Evolutionary conservation across 495 filamentous ascomycete species (phyloP).

Genomic region (Aspergillus bertholletiae): DNA sequence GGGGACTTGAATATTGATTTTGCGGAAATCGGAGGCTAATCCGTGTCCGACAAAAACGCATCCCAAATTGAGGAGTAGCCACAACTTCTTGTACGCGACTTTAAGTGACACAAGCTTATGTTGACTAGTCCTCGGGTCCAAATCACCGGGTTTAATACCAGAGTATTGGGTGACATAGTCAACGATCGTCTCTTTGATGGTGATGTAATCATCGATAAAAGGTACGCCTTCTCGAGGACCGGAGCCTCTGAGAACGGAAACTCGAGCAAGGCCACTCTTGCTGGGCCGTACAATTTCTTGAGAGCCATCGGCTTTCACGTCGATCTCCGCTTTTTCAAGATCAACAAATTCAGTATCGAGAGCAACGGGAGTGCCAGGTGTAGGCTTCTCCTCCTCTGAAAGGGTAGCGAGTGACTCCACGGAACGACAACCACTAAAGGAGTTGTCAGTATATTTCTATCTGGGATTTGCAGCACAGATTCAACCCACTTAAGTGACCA

Average conservation of each 20-base stretch:
- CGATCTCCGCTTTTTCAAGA: conserved; percentile 84
- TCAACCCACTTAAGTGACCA: conserved; percentile 55
- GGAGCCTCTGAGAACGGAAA: conserved; percentile 78
- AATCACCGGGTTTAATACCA: conserved; percentile 79
- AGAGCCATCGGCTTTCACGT: conserved; percentile 86
- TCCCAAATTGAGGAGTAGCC: conserved; percentile 91
- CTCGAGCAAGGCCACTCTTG: conserved; percentile 79
- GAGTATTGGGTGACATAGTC: conserved; percentile 94
- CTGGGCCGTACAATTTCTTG: conserved; percentile 81
- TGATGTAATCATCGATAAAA: conserved; percentile 97
- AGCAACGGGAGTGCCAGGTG: conserved; percentile 69
- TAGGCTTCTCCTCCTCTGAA: conserved; percentile 61
- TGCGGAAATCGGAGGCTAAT: conserved; percentile 89
- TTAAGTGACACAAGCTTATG: conserved; percentile 86
- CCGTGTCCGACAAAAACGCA: conserved; percentile 94
- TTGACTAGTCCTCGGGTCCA: conserved; percentile 66
- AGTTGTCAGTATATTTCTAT: conserved; percentile 1
- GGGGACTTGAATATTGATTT: conserved; percentile 95
- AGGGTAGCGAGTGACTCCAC: conserved; percentile 54
- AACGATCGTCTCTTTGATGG: conserved; percentile 83
- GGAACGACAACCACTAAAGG: conserved; percentile 32
- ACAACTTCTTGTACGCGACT: conserved; percentile 94
- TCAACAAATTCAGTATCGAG: conserved; percentile 96
- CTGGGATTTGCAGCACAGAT: not conserved
- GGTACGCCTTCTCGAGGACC: conserved; percentile 73